Evolutionary conservation across 108 stramenopile genomes (phyloP).

Genomic region (Cylindrotheca closterium): DNA sequence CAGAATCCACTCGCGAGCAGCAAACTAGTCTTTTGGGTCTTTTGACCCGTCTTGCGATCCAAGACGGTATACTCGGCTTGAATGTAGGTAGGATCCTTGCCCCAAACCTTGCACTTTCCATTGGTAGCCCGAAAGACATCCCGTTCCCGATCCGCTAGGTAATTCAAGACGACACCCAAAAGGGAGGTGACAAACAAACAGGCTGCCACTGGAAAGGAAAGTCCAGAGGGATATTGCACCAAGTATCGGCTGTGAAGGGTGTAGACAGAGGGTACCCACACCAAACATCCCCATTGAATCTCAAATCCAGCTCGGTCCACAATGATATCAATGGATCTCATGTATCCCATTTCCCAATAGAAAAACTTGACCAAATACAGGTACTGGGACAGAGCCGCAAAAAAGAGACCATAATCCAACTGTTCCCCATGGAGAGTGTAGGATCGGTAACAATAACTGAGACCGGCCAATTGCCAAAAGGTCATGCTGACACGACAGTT

Average conservation of each 20-base stretch:
- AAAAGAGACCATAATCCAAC: conserved; percentile 60
- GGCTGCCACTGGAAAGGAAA: conserved; percentile 53
- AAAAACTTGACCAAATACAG: conserved; percentile 98
- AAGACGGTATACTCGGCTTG: conserved; percentile 85
- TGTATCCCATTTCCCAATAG: conserved; percentile 99
- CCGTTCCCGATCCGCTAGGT: conserved; percentile 95
- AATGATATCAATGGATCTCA: conserved; percentile 98
- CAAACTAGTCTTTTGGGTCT: conserved; percentile 36
- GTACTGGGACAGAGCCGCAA: conserved; percentile 73
- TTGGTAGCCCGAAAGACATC: conserved; percentile 87
- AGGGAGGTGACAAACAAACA: conserved; percentile 73
- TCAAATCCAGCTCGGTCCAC: conserved; percentile 85
- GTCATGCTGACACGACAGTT: conserved; percentile 99
- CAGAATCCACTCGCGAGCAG: conserved; percentile 72
- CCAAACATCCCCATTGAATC: conserved; percentile 98
- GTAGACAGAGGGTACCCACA: conserved; percentile 98
- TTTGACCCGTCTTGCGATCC: conserved; percentile 55
- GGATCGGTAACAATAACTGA: conserved; percentile 51
- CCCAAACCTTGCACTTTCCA: conserved; percentile 89
- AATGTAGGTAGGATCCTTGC: conserved; percentile 83
- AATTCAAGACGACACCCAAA: conserved; percentile 86
- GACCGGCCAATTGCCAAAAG: conserved; percentile 86
- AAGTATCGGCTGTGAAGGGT: conserved; percentile 85
- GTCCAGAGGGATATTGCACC: conserved; percentile 77
- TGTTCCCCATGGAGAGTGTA: conserved; percentile 45